phyloP scores from a whole-genome alignment of 2,329 filamentous ascomycete species.

The Emericellopsis cladophorae region DNA sequence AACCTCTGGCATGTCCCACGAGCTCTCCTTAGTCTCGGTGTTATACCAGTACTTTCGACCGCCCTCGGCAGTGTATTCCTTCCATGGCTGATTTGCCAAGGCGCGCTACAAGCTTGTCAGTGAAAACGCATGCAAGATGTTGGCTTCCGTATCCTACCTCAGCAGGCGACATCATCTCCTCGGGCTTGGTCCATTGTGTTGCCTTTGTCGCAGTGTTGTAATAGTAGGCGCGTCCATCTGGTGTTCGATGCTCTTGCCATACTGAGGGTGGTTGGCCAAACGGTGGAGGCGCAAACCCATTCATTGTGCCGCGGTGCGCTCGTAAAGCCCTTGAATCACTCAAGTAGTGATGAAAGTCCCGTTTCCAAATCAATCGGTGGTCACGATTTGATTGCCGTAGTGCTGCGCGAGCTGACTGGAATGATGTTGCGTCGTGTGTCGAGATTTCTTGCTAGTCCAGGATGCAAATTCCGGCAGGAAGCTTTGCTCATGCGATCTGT shows the following conservation, averaged over 20 bases:
- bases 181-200: conserved; percentile 90
- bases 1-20: conserved; percentile 83
- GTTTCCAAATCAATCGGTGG: too few species aligned
- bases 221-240: conserved; percentile 81
- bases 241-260: conserved; percentile 74
- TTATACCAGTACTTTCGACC: conserved; percentile 95
- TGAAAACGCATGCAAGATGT: neutral
- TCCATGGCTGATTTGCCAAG: conserved; percentile 76
- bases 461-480: too few species aligned
- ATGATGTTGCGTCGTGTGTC: too few species aligned
- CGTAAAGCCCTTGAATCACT: too few species aligned
- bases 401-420: too few species aligned
- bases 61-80: conserved; percentile 76
- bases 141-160: conserved; percentile 44
- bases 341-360: too few species aligned
- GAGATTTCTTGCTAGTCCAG: too few species aligned
- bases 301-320: conserved; percentile 33
- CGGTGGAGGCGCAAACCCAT: conserved; percentile 29
- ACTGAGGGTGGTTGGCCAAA: conserved; percentile 36
- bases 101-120: conserved; percentile 45
- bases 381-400: too few species aligned
- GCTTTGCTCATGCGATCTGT: too few species aligned
- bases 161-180: conserved; percentile 71
- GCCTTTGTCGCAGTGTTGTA: conserved; percentile 77
- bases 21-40: conserved; percentile 79